Evolutionary conservation across 2,329 filamentous ascomycete species (phyloP).

Genomic region (Calonectria pauciramosa): DNA sequence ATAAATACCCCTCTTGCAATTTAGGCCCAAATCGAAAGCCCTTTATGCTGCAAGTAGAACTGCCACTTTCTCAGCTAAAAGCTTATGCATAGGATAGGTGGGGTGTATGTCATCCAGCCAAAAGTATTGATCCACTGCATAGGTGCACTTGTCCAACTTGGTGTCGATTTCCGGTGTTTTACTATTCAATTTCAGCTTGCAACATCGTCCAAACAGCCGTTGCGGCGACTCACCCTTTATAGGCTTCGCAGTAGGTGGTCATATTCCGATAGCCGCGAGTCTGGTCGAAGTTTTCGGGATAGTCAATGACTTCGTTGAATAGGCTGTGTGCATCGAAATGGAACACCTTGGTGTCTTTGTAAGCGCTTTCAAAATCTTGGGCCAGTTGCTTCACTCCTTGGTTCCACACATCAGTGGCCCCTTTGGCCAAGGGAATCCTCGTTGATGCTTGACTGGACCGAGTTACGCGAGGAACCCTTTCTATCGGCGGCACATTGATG

Average conservation of each 20-base stretch:
- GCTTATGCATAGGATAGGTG: neutral
- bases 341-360: neutral
- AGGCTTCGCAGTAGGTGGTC: slow-evolving; percentile 6
- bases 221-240: neutral
- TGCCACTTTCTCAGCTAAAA: neutral
- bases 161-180: neutral
- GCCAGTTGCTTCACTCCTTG: neutral
- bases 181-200: neutral
- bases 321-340: neutral
- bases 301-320: slow-evolving; percentile 10
- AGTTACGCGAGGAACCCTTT: neutral
- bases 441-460: neutral
- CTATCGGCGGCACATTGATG: neutral
- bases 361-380: neutral
- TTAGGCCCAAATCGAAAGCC: too few species aligned
- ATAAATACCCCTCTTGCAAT: too few species aligned
- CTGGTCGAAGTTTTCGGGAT: neutral
- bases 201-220: too few species aligned
- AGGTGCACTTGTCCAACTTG: slow-evolving; percentile 12
- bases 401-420: neutral
- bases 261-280: neutral
- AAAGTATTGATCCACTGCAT: slow-evolving; percentile 3
- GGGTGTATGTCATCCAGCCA: slow-evolving; percentile 8
- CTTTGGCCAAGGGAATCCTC: neutral
- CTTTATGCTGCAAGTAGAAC: neutral